These are phyloP conservation scores for Fusarium udum DNA, from an alignment of 2,329 filamentous ascomycete species.

Conservation along the genomic window DNA sequence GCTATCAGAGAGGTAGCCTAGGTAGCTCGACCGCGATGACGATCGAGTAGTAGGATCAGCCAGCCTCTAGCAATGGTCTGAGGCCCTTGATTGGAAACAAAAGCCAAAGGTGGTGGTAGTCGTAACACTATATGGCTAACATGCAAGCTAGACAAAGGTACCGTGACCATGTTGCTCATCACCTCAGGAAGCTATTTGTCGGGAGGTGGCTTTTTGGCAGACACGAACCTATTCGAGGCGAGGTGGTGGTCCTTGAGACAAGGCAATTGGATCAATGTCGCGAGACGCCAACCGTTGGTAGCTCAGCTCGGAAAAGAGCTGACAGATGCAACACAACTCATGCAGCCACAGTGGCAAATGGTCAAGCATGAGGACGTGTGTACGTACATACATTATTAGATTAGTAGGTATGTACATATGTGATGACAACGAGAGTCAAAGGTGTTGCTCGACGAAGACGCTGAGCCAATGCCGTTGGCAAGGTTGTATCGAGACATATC, in stretches of 20 bases:
- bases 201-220: constrained; percentile 3
- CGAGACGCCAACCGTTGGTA: constrained; percentile 4
- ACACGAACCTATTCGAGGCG: neutral
- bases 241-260: constrained; percentile 19
- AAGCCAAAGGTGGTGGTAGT: constrained; percentile 14
- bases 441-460: neutral
- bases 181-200: constrained; percentile 15
- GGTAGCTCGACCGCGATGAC: constrained; percentile 18
- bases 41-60: constrained; percentile 30
- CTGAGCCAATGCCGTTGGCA: neutral
- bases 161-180: constrained; percentile 26
- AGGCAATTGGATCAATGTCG: constrained; percentile 19
- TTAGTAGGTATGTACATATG: neutral
- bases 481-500: neutral
- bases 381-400: neutral
- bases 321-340: neutral
- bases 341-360: constrained; percentile 27
- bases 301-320: constrained; percentile 23
- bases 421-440: neutral
- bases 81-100: constrained; percentile 25
- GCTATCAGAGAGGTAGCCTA: constrained; percentile 7
- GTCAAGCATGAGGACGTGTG: neutral
- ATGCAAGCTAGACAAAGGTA: constrained; percentile 30
- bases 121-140: constrained; percentile 24
- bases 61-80: constrained; percentile 3